These are phyloP conservation scores for Leccinum boreale DNA, from an alignment of 768 basidiomycete genomes.

Conservation along the genomic window DNA sequence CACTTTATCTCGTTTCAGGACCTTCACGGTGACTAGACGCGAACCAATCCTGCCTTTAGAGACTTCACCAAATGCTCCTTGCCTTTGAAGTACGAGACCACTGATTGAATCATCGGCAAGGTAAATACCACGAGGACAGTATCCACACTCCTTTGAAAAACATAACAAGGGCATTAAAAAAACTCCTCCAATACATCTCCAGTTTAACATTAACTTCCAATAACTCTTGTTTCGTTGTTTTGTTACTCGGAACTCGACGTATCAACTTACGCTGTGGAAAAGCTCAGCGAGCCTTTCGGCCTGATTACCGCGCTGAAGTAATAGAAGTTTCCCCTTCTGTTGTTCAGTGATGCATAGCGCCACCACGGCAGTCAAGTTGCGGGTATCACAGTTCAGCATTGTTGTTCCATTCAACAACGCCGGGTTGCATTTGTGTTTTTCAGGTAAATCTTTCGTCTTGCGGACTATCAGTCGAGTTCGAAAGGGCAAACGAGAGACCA, in stretches of 20 bases:
- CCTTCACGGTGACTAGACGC: conserved; percentile 28
- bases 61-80: conserved; percentile 22
- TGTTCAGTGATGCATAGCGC: conserved; percentile 13
- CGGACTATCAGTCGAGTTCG: background rate
- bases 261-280: conserved; percentile 22
- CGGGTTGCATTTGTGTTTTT: conserved; percentile 23
- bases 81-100: background rate
- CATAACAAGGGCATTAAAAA: conserved; percentile 17
- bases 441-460: conserved; percentile 3
- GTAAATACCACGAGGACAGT: conserved; percentile 18
- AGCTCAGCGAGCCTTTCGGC: conserved; percentile 17
- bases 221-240: conserved; percentile 13
- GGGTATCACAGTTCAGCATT: conserved; percentile 19
- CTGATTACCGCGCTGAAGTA: background rate
- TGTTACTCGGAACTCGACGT: background rate
- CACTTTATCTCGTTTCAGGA: background rate
- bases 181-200: conserved; percentile 11
- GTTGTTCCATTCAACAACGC: conserved; percentile 10
- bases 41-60: conserved; percentile 14
- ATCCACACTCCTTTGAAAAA: conserved; percentile 18
- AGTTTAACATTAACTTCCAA: conserved; percentile 17
- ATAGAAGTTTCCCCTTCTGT: conserved; percentile 3
- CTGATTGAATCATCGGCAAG: conserved; percentile 4
- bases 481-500: background rate
- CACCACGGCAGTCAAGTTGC: conserved; percentile 15